Conservation (phyloP, 352 stramenopile species). For the Proteromonas lacertae region DNA sequence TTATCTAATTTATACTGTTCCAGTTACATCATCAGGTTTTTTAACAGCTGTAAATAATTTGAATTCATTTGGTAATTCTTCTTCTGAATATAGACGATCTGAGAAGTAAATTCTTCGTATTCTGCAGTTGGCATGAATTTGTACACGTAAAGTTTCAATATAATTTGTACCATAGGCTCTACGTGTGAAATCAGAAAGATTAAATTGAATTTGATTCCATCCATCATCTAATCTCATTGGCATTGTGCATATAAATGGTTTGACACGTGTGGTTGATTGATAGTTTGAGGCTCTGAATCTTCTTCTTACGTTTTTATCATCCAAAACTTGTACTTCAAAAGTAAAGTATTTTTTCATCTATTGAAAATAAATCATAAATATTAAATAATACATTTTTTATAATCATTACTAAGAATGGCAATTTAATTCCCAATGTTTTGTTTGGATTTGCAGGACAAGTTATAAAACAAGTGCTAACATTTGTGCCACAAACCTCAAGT, state of each 20-base stretch:
- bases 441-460: slow-evolving; percentile 60
- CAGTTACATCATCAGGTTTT: too few relatives aligned
- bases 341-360: slow-evolving; percentile 88
- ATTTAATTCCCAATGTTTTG: slow-evolving; percentile 78
- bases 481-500: slow-evolving; percentile 85
- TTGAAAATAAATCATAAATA: too few relatives aligned
- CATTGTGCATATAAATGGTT: slow-evolving; percentile 94
- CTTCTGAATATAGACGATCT: slow-evolving; percentile 74
- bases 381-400: slow-evolving; percentile 73
- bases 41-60: too few relatives aligned
- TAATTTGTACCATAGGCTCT: slow-evolving; percentile 86
- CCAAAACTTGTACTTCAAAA: slow-evolving; percentile 83
- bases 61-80: slow-evolving; percentile 78
- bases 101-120: slow-evolving; percentile 89
- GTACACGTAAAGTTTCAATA: slow-evolving; percentile 74
- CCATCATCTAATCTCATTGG: slow-evolving; percentile 83
- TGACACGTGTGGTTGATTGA: slow-evolving; percentile 66
- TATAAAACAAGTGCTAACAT: slow-evolving; percentile 88
- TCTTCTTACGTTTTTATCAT: slow-evolving; percentile 83
- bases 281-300: slow-evolving; percentile 83
- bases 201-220: slow-evolving; percentile 96
- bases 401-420: slow-evolving; percentile 91
- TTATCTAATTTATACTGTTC: too few relatives aligned
- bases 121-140: slow-evolving; percentile 84
- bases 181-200: slow-evolving; percentile 75